Percentiles rank a stretch among this genome's conserved stretches.
Evolutionary conservation across 345 rosid genomes (phyloP).

Genomic region (Bretschneidera sinensis): DNA sequence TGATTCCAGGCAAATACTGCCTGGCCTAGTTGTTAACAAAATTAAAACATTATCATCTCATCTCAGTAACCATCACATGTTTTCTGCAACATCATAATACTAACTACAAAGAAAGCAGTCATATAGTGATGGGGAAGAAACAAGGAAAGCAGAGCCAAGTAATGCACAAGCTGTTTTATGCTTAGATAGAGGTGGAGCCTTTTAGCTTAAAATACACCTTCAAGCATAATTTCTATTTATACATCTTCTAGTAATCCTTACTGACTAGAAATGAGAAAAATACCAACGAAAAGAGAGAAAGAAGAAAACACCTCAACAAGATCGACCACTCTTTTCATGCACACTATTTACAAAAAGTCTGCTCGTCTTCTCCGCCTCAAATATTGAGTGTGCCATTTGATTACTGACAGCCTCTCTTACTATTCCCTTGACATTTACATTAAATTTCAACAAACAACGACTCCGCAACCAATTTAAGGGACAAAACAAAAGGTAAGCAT

Average conservation of each 20-base stretch:
- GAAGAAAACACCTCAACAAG: slow-evolving; percentile 12
- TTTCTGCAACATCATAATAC: no score
- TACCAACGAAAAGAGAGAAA: slow-evolving; percentile 1
- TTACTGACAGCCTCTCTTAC: slow-evolving; percentile 11
- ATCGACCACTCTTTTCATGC: slow-evolving; percentile 17
- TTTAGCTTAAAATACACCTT: not conserved
- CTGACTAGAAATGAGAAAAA: not conserved
- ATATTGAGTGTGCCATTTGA: slow-evolving; percentile 3
- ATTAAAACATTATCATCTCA: no score
- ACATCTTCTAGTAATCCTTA: slow-evolving; percentile 5
- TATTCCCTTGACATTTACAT: no score
- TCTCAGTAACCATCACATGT: no score
- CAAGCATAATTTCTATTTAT: not conserved
- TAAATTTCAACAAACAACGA: no score
- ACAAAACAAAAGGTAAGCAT: not conserved
- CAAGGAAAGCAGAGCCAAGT: no score
- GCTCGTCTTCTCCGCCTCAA: slow-evolving; percentile 15
- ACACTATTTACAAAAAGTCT: slow-evolving; percentile 27
- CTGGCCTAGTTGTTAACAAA: no score
- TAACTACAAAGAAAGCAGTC: not conserved
- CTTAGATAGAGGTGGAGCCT: not conserved
- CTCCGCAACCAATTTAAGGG: slow-evolving; percentile 1
- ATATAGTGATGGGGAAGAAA: not conserved
- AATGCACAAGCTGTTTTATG: not conserved
- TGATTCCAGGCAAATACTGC: no score